Percentiles rank a stretch among this genome's conserved stretches.
phyloP scores from a whole-genome alignment of 2,329 filamentous ascomycete genomes.

The Diaporthe australafricana region DNA sequence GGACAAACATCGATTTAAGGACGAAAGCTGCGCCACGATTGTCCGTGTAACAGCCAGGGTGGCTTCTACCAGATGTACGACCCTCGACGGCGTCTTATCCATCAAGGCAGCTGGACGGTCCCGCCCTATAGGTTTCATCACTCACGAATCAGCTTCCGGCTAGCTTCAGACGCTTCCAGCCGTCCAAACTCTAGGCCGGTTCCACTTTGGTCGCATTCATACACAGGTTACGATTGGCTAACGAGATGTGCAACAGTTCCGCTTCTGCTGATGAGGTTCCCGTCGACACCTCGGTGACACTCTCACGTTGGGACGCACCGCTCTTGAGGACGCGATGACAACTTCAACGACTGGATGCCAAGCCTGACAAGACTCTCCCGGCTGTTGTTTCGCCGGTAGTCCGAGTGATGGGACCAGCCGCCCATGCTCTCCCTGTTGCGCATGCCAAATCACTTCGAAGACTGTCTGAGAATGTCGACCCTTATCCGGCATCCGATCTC shows the following conservation, averaged over 20 bases:
- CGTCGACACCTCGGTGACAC: constrained; percentile 15
- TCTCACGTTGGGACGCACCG: constrained; percentile 1
- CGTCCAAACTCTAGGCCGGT: constrained; percentile 14
- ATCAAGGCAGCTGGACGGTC: constrained; percentile 3
- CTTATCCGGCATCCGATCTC: constrained; percentile 21
- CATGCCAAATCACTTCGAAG: constrained; percentile 9
- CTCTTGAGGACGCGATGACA: constrained; percentile 6
- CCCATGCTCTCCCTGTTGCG: background rate
- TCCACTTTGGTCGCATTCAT: constrained; percentile 11
- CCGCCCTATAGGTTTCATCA: constrained; percentile 30
- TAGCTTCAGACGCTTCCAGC: constrained; percentile 17
- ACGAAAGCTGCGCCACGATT: constrained; percentile 20
- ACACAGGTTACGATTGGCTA: constrained; percentile 34
- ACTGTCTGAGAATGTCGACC: constrained; percentile 21
- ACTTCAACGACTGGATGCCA: background rate
- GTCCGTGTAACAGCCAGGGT: constrained; percentile 11
- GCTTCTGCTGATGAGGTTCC: background rate
- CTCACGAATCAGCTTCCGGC: constrained; percentile 29
- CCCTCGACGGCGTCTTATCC: background rate
- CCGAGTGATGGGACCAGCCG: constrained; percentile 9
- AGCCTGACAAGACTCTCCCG: constrained; percentile 8
- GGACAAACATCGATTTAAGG: background rate
- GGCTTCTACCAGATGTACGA: constrained; percentile 1
- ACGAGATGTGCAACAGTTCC: constrained; percentile 31
- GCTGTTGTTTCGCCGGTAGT: constrained; percentile 25